phyloP scores from a whole-genome alignment of 805 yeast genomes.

The Wickerhamiella alocasiicola region DNA sequence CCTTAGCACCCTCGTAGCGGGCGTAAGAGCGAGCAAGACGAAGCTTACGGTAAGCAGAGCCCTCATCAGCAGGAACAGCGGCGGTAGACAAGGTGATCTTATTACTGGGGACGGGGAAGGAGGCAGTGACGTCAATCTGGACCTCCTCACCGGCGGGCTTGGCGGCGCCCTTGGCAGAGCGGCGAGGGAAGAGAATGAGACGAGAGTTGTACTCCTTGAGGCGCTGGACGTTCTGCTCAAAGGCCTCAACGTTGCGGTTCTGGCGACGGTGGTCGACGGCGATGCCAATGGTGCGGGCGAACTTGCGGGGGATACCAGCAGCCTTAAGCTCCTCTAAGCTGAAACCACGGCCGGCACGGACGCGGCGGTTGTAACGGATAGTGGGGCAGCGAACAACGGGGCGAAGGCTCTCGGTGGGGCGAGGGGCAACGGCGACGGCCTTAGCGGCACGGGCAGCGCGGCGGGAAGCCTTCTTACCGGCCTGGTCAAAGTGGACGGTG shows the following conservation, averaged over 20 bases:
- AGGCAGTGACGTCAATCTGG: conserved; percentile 51
- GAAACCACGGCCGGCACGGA: conserved; percentile 99
- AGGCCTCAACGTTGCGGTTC: conserved; percentile 93
- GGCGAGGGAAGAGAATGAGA: conserved; percentile 90
- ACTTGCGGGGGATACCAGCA: conserved; percentile 84
- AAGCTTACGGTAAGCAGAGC: conserved; percentile 86
- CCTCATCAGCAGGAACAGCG: conserved; percentile 64
- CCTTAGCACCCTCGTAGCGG: conserved; percentile 91
- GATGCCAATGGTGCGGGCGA: conserved; percentile 97
- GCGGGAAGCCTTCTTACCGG: conserved; percentile 98
- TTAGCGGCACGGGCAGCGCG: conserved; percentile 85
- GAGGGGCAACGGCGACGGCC: conserved; percentile 95
- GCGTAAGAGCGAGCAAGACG: conserved; percentile 91
- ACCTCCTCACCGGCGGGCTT: conserved; percentile 50
- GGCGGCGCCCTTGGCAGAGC: conserved; percentile 50
- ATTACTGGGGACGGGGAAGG: conserved; percentile 87
- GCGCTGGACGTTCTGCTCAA: conserved; percentile 90
- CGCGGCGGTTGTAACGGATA: conserved; percentile 96
- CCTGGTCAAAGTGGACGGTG: conserved; percentile 99
- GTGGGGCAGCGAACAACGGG: conserved; percentile 99
- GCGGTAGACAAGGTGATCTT: conserved; percentile 64
- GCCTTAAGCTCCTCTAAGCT: conserved; percentile 96
- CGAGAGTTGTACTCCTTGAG: conserved; percentile 92
- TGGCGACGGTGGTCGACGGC: conserved; percentile 99
- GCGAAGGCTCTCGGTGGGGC: conserved; percentile 91